phyloP scores from a whole-genome alignment of 2,329 filamentous ascomycete species.

The Fusarium praegraminearum region DNA sequence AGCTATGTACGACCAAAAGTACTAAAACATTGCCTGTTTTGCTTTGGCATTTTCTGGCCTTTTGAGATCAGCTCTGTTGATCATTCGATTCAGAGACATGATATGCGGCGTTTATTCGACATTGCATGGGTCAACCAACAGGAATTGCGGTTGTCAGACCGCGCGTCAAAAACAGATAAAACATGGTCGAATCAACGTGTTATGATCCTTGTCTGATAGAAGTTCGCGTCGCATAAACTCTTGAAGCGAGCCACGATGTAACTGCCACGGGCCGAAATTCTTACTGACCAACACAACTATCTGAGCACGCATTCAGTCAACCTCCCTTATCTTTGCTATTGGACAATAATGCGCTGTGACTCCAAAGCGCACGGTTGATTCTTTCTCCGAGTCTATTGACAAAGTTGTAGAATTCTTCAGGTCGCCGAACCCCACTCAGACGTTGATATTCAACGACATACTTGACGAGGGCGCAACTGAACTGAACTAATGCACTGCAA shows the following conservation, averaged over 20 bases:
- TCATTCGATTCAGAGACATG: neutral
- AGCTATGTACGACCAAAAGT: neutral
- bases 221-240: constrained; percentile 7
- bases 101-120: neutral
- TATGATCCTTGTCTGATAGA: neutral
- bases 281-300: neutral
- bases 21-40: neutral
- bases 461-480: constrained; percentile 3
- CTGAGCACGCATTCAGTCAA: neutral
- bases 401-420: neutral
- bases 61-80: neutral
- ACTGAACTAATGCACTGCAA: constrained; percentile 5
- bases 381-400: neutral
- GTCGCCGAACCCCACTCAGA: neutral
- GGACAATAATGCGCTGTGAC: neutral
- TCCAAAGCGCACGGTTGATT: neutral
- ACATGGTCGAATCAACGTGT: neutral
- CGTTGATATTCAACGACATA: neutral
- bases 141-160: neutral
- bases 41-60: neutral
- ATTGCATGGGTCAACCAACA: neutral
- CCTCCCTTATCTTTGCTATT: constrained; percentile 1
- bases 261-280: constrained; percentile 2
- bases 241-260: constrained; percentile 22
- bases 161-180: neutral